Evolutionary conservation across 345 rosid species (phyloP).

Genomic region (Adansonia digitata): DNA sequence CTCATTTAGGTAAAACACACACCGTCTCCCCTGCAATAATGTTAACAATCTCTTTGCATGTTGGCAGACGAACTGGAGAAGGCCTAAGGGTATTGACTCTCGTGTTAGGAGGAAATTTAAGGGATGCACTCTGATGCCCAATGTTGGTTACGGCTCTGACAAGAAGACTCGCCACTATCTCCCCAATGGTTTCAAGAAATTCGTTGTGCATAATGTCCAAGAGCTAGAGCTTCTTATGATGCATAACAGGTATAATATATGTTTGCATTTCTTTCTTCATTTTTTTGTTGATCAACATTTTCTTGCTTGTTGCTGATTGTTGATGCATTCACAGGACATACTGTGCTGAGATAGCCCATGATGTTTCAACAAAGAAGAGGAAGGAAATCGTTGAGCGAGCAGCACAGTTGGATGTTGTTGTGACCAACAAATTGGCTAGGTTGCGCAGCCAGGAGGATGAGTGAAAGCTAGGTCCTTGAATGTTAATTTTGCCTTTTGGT

Average conservation of each 20-base stretch:
- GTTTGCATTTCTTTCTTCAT: not conserved
- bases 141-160: slow-evolving; percentile 63
- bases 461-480: not conserved
- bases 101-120: slow-evolving; percentile 76
- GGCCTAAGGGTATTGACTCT: slow-evolving; percentile 78
- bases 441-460: slow-evolving; percentile 1
- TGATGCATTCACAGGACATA: slow-evolving; percentile 36
- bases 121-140: slow-evolving; percentile 64
- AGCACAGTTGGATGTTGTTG: not conserved
- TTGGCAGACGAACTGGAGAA: slow-evolving; percentile 49
- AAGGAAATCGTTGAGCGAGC: not conserved
- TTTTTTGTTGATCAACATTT: not conserved
- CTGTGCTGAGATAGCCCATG: slow-evolving; percentile 70
- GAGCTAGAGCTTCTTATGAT: slow-evolving; percentile 66
- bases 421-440: not conserved
- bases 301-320: not conserved
- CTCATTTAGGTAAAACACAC: not conserved
- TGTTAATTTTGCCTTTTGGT: not conserved
- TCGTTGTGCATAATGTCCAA: slow-evolving; percentile 49
- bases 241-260: slow-evolving; percentile 51
- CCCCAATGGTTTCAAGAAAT: slow-evolving; percentile 68
- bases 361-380: slow-evolving; percentile 38
- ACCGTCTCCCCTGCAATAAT: not conserved
- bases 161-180: slow-evolving; percentile 69
- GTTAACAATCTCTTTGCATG: not conserved